Evolutionary conservation across 2,329 filamentous ascomycete species (phyloP), one percentile per base, ranked within the genome.

Genomic region (Aspergillus amoenus): DNA sequence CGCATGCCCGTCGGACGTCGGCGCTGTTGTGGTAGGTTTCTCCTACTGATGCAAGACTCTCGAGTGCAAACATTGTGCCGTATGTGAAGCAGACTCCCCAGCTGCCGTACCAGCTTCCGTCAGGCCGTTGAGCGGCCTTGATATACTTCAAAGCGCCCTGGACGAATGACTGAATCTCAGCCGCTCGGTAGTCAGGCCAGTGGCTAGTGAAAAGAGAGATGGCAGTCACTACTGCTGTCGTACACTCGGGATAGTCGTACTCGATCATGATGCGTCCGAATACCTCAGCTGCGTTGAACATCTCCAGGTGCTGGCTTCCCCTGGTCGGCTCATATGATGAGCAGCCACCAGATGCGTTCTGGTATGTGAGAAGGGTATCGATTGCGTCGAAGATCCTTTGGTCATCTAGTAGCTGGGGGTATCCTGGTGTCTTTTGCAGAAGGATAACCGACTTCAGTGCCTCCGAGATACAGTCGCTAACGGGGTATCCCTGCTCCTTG

Each of bases 31-130:
- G 77, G 64, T 94, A 95, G 3, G 82, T 89, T 75, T 97, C 92
- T 7, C 93, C 93, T 4, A 91, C 85, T 44, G 87, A 89, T 5
- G 86, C 83, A 64, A 99, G 81, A 61, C 90, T 91, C 72, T 97
- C 93, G 0, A 97, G 81, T 0, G 93, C 93, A 76, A 99, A 99
- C 92, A 97, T 95, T 62, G 86, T 90, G 0, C 93, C 94, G 70
- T 99, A 99, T 0, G 93, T 97, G 75, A 96, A 99, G 78, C 94
- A 99, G 67, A 99, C 94, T 50, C 91, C 94, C 94, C 94, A 99
- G 70, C 87, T 92, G 45, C 94, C 94, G 71, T 97, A 97, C 94
- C 94, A 99, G 58, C 88, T 89, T n/a, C 94, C 94, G 65, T 97
- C 91, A 0, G 82, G 73, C 2, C 84, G 80, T 75, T 97, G 94